Base-by-base conservation (phyloP, 2,329 filamentous ascomycete species). In the Fusarium irregulare region DNA sequence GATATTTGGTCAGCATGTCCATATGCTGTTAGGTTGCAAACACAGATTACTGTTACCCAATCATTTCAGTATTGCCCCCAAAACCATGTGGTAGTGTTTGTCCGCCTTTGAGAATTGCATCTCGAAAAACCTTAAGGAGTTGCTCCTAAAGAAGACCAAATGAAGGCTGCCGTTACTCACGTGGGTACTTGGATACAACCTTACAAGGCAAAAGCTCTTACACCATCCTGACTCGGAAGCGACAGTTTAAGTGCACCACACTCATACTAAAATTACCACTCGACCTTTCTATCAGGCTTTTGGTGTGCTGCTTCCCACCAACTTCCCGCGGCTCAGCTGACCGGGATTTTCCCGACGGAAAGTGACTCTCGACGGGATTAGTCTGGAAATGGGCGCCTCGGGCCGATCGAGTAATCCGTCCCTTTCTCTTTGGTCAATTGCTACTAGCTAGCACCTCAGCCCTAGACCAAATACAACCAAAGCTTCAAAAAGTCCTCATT, bases 21-120 rank as follows among this genome's bases (percentile, higher is more conserved):
- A 4, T 37, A 1, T n/a, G 3, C 30, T 12, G 16, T 2, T 18
- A 5, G 3, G 6, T 3, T 1, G 28, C 28, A 30, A 7, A 4
- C 2, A 7, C 12, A 30, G 1, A 30, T 30, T 30, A 7, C 12
- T 30, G 12, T 7, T 7, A 14, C 7, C 28, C 16, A n/a, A 37
- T n/a, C 3, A n/a, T n/a, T 2, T 5, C 6, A 1, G 11, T 37
- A 5, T 37, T 11, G 34, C 34, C 34, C 16, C 16, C 32, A 10
- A 10, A 16, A 5, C 28, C 5, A 30, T 13, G 28, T 30, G 28
- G 28, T 30, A 14, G 28, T 30, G 28, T 30, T 1, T 30, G 12
- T 14, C 12, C 6, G 28, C 7, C 28, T 14, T 30, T 30, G 12
- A 30, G 28, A 30, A 14, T 0, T 7, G 3, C 28, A 14, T 30